phyloP scores from a whole-genome alignment of 2,329 filamentous ascomycete genomes.

The Exophiala alcalophila region DNA sequence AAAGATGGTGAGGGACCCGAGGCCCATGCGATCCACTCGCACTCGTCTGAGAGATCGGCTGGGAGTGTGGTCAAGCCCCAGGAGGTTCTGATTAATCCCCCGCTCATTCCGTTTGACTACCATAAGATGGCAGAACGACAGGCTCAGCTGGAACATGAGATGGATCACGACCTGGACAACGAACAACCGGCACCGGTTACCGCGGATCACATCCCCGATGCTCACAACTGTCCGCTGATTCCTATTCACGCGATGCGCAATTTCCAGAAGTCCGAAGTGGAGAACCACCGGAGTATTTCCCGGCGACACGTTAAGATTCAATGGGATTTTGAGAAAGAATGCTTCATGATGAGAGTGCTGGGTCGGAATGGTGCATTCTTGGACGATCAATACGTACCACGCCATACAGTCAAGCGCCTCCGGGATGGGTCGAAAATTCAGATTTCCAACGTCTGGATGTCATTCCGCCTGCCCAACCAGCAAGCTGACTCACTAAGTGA shows the following conservation, averaged over 20 bases:
- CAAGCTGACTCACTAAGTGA: constrained; percentile 19
- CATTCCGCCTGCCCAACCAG: constrained; percentile 26
- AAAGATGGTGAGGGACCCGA: constrained; percentile 17
- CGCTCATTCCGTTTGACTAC: constrained; percentile 29
- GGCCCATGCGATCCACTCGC: constrained; percentile 18
- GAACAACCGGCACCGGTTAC: constrained; percentile 31
- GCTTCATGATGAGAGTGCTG: constrained; percentile 59
- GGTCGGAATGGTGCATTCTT: constrained; percentile 59
- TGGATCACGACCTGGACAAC: constrained; percentile 19
- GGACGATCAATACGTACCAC: constrained; percentile 49
- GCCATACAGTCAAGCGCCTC: constrained; percentile 49
- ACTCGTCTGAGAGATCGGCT: constrained; percentile 28
- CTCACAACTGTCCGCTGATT: constrained; percentile 42
- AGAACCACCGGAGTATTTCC: constrained; percentile 58
- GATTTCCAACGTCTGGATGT: constrained; percentile 41
- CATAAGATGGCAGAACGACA: constrained; percentile 27
- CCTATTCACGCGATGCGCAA: constrained; percentile 54
- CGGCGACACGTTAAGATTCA: constrained; percentile 60
- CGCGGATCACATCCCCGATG: constrained; percentile 30
- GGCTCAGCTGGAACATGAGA: constrained; percentile 21
- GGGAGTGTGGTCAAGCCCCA: constrained; percentile 29
- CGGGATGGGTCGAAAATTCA: constrained; percentile 59
- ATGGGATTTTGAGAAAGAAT: constrained; percentile 56
- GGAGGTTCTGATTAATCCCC: constrained; percentile 29
- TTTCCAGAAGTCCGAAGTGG: constrained; percentile 39